These are phyloP conservation scores for Sugiyamaella castrensis DNA, from an alignment of 1,139 yeast genomes.

Conservation along the genomic window DNA sequence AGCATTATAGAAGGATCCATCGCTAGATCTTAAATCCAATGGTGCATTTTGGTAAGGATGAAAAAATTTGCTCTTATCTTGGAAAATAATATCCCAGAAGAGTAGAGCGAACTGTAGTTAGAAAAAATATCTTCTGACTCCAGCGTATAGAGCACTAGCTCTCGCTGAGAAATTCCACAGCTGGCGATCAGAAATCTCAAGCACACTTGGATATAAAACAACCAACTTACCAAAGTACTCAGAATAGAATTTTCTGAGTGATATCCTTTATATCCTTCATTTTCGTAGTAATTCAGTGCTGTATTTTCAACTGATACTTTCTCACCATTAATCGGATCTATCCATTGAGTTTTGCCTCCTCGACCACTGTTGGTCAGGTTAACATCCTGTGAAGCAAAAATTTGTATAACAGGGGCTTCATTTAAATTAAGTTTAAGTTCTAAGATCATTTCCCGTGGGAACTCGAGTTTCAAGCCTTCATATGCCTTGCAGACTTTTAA, in stretches of 20 bases:
- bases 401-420: slow-evolving; percentile 5
- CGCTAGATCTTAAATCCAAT: slow-evolving; percentile 29
- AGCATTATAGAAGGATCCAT: slow-evolving; percentile 22
- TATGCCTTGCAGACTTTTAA: slow-evolving; percentile 10
- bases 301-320: slow-evolving; percentile 35
- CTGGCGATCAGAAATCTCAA: too few species aligned
- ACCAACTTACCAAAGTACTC: slow-evolving; percentile 20
- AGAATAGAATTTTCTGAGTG: slow-evolving; percentile 39
- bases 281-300: slow-evolving; percentile 34
- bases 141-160: too few species aligned
- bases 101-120: slow-evolving; percentile 29
- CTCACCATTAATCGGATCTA: slow-evolving; percentile 6
- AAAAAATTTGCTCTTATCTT: slow-evolving; percentile 30
- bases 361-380: not conserved
- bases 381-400: slow-evolving; percentile 8
- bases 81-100: slow-evolving; percentile 35
- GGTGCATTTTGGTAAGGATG: slow-evolving; percentile 39
- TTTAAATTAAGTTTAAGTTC: slow-evolving; percentile 4
- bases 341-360: slow-evolving; percentile 11
- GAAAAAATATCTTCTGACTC: too few species aligned
- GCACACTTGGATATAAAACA: too few species aligned
- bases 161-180: too few species aligned
- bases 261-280: slow-evolving; percentile 36
- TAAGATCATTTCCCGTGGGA: slow-evolving; percentile 13
- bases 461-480: slow-evolving; percentile 5